phyloP scores from a whole-genome alignment of 2,329 filamentous ascomycete species.

The Trichoderma koningii region DNA sequence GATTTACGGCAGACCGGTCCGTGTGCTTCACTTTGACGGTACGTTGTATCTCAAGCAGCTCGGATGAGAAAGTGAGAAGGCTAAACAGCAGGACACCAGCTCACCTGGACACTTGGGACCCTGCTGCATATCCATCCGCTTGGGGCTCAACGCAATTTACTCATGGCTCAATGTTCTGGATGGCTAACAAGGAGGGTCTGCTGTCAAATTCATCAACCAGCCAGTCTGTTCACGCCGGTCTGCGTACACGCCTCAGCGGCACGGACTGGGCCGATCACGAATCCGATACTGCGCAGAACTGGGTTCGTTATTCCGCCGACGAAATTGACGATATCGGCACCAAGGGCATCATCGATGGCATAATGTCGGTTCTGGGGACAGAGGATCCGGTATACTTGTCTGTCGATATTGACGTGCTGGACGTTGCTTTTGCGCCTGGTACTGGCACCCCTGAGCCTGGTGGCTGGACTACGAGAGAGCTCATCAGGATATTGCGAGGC shows the following conservation, averaged over 20 bases:
- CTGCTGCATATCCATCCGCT: slow-evolving; percentile 59
- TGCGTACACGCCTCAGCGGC: slow-evolving; percentile 75
- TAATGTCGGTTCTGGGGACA: slow-evolving; percentile 72
- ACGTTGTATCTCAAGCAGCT: not conserved
- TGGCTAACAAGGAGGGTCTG: slow-evolving; percentile 78
- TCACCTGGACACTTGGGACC: slow-evolving; percentile 86
- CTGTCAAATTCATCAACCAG: slow-evolving; percentile 71
- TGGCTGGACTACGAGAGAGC: slow-evolving; percentile 86
- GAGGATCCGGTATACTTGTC: slow-evolving; percentile 79
- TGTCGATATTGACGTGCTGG: slow-evolving; percentile 81
- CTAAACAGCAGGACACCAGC: slow-evolving; percentile 33
- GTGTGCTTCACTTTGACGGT: slow-evolving; percentile 73
- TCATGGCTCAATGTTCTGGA: slow-evolving; percentile 91
- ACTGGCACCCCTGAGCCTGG: slow-evolving; percentile 90
- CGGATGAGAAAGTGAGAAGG: slow-evolving; percentile 24
- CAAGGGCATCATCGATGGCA: slow-evolving; percentile 67
- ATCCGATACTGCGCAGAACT: slow-evolving; percentile 74
- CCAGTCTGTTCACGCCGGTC: slow-evolving; percentile 75
- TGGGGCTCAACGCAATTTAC: slow-evolving; percentile 71
- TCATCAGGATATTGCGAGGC: slow-evolving; percentile 79
- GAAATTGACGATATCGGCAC: slow-evolving; percentile 84
- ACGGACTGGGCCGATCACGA: slow-evolving; percentile 68
- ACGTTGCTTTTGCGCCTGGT: slow-evolving; percentile 67
- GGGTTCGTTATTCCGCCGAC: slow-evolving; percentile 75
- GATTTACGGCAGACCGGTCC: slow-evolving; percentile 62